These are phyloP conservation scores for Phytophthora capsici DNA, from an alignment of 352 stramenopile species.

Conservation along the genomic window DNA sequence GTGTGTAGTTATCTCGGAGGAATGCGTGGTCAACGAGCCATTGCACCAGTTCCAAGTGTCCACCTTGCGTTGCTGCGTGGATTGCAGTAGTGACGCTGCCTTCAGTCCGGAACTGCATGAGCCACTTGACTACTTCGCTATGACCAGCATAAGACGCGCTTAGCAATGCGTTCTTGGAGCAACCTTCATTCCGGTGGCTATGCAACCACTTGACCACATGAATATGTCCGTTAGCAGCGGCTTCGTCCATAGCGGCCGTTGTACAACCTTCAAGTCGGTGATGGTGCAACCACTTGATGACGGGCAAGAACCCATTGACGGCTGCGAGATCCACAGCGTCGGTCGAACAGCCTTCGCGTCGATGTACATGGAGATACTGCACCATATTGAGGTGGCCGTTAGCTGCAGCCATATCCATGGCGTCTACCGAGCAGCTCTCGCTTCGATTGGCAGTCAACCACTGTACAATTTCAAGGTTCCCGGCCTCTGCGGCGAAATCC, in stretches of 20 bases:
- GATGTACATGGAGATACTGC: slow-evolving; percentile 41
- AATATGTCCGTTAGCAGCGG: slow-evolving; percentile 39
- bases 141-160: slow-evolving; percentile 51
- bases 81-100: slow-evolving; percentile 37
- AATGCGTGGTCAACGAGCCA: slow-evolving; percentile 35
- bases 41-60: slow-evolving; percentile 20
- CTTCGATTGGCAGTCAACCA: slow-evolving; percentile 37
- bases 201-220: slow-evolving; percentile 46
- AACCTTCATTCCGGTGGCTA: slow-evolving; percentile 29
- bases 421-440: slow-evolving; percentile 34
- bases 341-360: slow-evolving; percentile 38
- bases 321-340: slow-evolving; percentile 47
- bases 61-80: slow-evolving; percentile 20
- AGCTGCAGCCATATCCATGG: slow-evolving; percentile 44
- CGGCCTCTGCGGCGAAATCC: slow-evolving; percentile 34
- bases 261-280: slow-evolving; percentile 39
- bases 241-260: slow-evolving; percentile 35
- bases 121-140: slow-evolving; percentile 46
- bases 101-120: slow-evolving; percentile 48
- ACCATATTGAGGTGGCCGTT: slow-evolving; percentile 37
- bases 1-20: slow-evolving; percentile 17
- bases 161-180: slow-evolving; percentile 46
- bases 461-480: slow-evolving; percentile 36
- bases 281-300: slow-evolving; percentile 46
- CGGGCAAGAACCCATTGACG: slow-evolving; percentile 30